Evolutionary conservation across 2,329 filamentous ascomycete species (phyloP).

Genomic region (Alternaria consortialis): DNA sequence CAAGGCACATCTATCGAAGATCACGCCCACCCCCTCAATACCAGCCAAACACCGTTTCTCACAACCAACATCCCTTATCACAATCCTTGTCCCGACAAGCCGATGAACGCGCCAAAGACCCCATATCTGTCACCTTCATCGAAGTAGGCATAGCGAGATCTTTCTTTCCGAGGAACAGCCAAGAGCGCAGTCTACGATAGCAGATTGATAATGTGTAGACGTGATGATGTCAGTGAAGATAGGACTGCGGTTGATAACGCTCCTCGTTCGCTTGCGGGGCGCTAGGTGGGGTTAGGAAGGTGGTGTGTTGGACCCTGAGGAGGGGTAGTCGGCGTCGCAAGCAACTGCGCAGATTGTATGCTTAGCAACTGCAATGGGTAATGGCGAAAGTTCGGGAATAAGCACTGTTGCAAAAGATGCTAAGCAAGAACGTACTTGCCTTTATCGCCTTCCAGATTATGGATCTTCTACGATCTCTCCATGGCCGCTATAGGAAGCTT

Average conservation of each 20-base stretch:
- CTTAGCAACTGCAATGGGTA: slow-evolving; percentile 1
- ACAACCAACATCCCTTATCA: slow-evolving; percentile 6
- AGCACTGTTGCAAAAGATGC: neutral
- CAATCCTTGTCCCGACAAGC: slow-evolving; percentile 7
- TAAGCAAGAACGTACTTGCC: neutral
- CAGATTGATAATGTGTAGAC: neutral
- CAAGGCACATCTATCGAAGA: slow-evolving; percentile 1
- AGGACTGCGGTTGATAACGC: slow-evolving; percentile 5
- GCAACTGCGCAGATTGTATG: neutral
- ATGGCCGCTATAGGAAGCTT: neutral
- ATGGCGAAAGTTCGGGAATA: neutral
- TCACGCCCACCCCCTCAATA: neutral
- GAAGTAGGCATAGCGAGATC: neutral
- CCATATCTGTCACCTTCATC: slow-evolving; percentile 6
- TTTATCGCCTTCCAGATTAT: neutral
- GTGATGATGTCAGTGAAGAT: slow-evolving; percentile 14
- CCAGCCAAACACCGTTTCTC: neutral
- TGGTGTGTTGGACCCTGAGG: slow-evolving; percentile 6
- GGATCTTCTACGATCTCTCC: neutral
- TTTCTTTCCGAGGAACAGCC: neutral
- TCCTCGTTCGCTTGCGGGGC: slow-evolving; percentile 4
- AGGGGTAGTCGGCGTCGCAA: slow-evolving; percentile 2
- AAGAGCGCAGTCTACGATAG: neutral
- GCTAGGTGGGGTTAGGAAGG: slow-evolving; percentile 19
- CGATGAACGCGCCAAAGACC: neutral